A percentile compares a stretch with the other conserved stretches of the same genome.
These are phyloP conservation scores for Eucalyptus pauciflora DNA, from an alignment of 345 rosid genomes.

Conservation along the genomic window DNA sequence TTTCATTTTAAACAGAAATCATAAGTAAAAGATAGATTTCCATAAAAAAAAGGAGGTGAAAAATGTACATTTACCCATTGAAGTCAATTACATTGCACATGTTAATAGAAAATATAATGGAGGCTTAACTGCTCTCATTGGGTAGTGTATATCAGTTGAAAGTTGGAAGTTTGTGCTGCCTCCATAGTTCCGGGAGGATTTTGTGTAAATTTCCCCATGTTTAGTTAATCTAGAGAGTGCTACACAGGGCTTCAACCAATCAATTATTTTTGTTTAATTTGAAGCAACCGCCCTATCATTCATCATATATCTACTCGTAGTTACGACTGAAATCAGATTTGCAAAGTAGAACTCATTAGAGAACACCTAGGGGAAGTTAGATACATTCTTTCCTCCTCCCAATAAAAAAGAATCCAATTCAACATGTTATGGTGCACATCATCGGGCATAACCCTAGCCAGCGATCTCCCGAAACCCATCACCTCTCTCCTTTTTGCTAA, in stretches of 20 bases:
- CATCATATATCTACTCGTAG: neutral
- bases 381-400: neutral
- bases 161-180: neutral
- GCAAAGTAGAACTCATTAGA: neutral
- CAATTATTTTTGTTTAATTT: neutral
- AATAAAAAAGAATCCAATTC: neutral
- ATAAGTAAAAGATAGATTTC: neutral
- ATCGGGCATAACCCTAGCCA: neutral
- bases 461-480: neutral
- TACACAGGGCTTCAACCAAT: neutral
- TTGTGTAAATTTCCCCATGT: neutral
- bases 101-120: neutral
- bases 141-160: neutral
- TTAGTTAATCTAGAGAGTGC: neutral
- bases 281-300: neutral
- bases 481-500: neutral
- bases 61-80: neutral
- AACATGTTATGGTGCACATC: neutral
- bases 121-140: neutral
- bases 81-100: neutral
- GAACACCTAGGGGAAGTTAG: neutral
- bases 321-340: neutral
- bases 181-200: neutral
- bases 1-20: neutral
- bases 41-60: neutral